These are phyloP conservation scores for Exophiala sp. DNA, from an alignment of 2,329 filamentous ascomycete genomes.

Conservation along the genomic window DNA sequence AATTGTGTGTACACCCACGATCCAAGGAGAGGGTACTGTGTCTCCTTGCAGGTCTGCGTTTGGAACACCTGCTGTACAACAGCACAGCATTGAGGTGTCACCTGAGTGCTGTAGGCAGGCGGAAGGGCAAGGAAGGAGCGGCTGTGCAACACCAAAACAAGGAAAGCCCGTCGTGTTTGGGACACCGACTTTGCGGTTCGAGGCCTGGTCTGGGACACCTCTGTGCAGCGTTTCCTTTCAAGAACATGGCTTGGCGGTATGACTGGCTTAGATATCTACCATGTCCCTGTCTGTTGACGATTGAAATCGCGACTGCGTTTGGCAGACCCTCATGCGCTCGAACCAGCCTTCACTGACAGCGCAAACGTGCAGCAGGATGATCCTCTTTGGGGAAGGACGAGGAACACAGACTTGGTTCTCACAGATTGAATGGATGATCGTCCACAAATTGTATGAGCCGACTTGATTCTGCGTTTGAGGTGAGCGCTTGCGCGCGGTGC, in stretches of 20 bases:
- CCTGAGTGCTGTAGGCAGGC: constrained; percentile 6
- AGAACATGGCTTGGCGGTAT: constrained; percentile 9
- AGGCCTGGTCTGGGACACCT: constrained; percentile 3
- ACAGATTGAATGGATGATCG: too few relatives aligned
- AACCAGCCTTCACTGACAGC: too few relatives aligned
- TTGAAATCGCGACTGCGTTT: neutral
- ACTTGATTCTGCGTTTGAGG: too few relatives aligned
- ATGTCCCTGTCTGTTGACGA: constrained; percentile 6
- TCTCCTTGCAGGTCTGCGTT: constrained; percentile 5
- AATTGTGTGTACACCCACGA: neutral
- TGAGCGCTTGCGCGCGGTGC: too few relatives aligned
- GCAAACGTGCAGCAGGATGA: too few relatives aligned
- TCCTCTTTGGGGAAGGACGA: neutral
- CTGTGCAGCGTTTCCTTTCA: neutral
- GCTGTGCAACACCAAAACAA: constrained; percentile 12
- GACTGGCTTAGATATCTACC: constrained; percentile 12
- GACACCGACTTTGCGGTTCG: constrained; percentile 7
- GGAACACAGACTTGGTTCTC: neutral
- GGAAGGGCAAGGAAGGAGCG: constrained; percentile 8
- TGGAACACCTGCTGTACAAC: neutral
- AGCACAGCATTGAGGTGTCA: neutral
- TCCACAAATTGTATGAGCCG: too few relatives aligned
- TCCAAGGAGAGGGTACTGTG: constrained; percentile 3
- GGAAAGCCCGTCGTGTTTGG: constrained; percentile 2
- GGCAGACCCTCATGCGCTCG: neutral